A percentile compares a stretch with the other conserved stretches of the same genome.
phyloP scores from a whole-genome alignment of 2,329 filamentous ascomycete genomes.

The Sclerotinia spermophila region DNA sequence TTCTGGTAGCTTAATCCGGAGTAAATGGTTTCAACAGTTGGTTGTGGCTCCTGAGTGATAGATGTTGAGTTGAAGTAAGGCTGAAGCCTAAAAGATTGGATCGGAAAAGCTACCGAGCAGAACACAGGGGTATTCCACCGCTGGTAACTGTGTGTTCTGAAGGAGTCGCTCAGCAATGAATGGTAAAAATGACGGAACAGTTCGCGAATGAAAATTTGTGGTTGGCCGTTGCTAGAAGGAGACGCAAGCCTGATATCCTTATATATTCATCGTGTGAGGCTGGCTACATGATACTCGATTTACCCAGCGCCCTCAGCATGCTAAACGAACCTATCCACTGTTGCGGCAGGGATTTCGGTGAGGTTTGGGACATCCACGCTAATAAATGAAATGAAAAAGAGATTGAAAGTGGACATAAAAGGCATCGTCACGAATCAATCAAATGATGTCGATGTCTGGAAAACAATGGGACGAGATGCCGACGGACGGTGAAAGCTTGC shows the following conservation, averaged over 20 bases:
- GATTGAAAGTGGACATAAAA: background rate
- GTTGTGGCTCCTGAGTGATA: background rate
- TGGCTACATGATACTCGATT: background rate
- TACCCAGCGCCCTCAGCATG: background rate
- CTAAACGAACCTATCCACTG: background rate
- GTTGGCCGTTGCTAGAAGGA: background rate
- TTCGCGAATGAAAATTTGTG: background rate
- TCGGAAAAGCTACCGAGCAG: background rate
- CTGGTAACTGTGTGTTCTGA: background rate
- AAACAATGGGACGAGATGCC: slow-evolving; percentile 1
- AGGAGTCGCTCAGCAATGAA: background rate
- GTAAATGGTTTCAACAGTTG: background rate
- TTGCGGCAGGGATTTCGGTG: slow-evolving; percentile 8
- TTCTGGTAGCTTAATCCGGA: background rate
- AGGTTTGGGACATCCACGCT: background rate
- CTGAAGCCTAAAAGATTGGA: background rate
- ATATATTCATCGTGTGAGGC: background rate
- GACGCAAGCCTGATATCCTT: background rate
- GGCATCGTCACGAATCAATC: background rate
- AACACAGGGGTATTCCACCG: background rate
- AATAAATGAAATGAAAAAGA: background rate
- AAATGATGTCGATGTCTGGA: background rate
- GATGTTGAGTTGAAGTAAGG: background rate
- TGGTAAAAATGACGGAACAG: background rate
- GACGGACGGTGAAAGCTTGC: background rate